Evolutionary conservation across 2,329 filamentous ascomycete species (phyloP), one percentile per base, ranked within the genome.

Genomic region (Colletotrichum plurivorum): DNA sequence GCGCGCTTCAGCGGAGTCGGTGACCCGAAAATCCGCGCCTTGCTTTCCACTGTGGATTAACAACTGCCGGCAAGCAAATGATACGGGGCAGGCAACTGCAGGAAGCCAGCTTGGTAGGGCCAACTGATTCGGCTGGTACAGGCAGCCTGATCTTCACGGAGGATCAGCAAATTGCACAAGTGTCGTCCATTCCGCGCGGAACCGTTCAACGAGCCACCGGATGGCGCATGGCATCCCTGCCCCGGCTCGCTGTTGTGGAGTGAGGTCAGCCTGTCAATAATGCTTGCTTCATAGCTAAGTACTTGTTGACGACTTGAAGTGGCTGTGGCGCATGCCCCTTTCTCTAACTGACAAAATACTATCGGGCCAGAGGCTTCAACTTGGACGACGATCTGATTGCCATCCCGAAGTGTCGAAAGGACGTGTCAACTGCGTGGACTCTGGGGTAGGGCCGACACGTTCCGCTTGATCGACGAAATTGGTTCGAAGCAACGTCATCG

Each of bases 191-290:
- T 63, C 59, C 53, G 52, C 39, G 27, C 53, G 58, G 59, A 56
- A 53, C 39, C 22, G 22, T 58, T 48, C 31, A 60, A 45, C 22
- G 51, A 59, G 36, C 49, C 54, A 52, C 51, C 22, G 18, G 15
- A 54, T 54, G 61, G 60, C 49, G 49, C 66, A 69, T 66, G 61
- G 27, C 43, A 69, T 69, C 66, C 66, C 62, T 66, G 61, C 51
- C 56, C 20, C 54, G 43, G 41, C 43, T 54, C 27, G 20, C 43
- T 66, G 12, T 16, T 39, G 59, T 48, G 27, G 54, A 48, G 45
- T 48, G 53, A 54, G 20, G 51, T 55, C 31, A 18, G 22, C 36
- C 53, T 59, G 48, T 66, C 41, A 2, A 25, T 25, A 41, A 52
- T 36, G 55, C 61, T 45, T 54, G 20, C 48, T 54, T 55, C 27